A percentile compares a stretch with the other conserved stretches of the same genome.
These are phyloP conservation scores for Seminavis robusta DNA, from an alignment of 108 stramenopile species.

Conservation along the genomic window DNA sequence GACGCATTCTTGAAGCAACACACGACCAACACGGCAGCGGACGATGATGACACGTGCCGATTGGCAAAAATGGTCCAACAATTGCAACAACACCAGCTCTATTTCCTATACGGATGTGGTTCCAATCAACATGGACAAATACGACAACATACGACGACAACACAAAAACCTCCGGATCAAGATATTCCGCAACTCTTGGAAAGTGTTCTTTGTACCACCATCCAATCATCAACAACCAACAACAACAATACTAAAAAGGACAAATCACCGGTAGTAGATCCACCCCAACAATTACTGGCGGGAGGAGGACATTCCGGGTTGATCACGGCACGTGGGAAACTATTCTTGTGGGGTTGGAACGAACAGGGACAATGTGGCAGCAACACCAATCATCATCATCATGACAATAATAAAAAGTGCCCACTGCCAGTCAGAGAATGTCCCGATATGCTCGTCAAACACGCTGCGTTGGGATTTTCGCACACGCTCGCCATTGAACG, in stretches of 20 bases:
- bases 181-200: slow-evolving; percentile 61
- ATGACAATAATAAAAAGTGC: neutral
- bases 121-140: slow-evolving; percentile 85
- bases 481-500: slow-evolving; percentile 78
- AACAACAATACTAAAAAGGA: neutral
- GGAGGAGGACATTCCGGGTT: slow-evolving; percentile 81
- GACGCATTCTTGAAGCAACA: slow-evolving; percentile 47
- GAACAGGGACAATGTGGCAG: slow-evolving; percentile 61
- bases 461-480: slow-evolving; percentile 58
- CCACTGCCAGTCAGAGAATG: slow-evolving; percentile 20
- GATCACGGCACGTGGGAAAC: slow-evolving; percentile 50
- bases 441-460: slow-evolving; percentile 54
- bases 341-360: slow-evolving; percentile 88
- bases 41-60: slow-evolving; percentile 32
- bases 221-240: neutral
- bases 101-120: slow-evolving; percentile 70
- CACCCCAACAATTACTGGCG: slow-evolving; percentile 43
- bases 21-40: slow-evolving; percentile 7
- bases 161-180: too few species aligned
- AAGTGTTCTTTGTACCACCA: slow-evolving; percentile 48
- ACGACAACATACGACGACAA: slow-evolving; percentile 23
- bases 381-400: neutral
- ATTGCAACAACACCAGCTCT: slow-evolving; percentile 48
- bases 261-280: neutral
- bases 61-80: slow-evolving; percentile 55